These are phyloP conservation scores for Musa troglodytarum DNA, from an alignment of 176 grass and related monocot species.

Conservation along the genomic window DNA sequence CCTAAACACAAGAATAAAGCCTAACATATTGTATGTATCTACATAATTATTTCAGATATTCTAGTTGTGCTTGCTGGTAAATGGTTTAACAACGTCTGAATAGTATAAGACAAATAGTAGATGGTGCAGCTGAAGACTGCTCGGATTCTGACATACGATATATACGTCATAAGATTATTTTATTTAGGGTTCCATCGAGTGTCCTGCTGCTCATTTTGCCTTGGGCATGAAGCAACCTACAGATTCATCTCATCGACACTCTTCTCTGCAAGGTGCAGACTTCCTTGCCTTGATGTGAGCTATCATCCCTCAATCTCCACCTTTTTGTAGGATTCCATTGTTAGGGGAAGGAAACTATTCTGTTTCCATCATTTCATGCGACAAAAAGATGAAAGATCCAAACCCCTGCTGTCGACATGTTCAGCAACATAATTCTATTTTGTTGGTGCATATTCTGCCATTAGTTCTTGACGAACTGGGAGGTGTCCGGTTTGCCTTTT, in stretches of 20 bases:
- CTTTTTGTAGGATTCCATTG: too few relatives aligned
- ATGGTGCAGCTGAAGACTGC: background rate
- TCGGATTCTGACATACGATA: background rate
- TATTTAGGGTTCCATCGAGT: background rate
- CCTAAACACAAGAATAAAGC: too few relatives aligned
- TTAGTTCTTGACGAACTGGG: background rate
- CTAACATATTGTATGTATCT: too few relatives aligned
- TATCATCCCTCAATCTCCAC: background rate
- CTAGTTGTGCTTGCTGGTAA: too few relatives aligned
- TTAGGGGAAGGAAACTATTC: constrained; percentile 1
- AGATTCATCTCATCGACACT: background rate
- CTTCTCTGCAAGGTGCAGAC: background rate
- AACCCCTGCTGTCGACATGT: background rate
- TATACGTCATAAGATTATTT: background rate
- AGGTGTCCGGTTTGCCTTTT: background rate
- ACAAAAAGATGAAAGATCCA: background rate
- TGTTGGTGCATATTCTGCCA: background rate
- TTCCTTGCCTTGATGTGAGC: background rate
- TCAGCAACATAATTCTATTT: background rate
- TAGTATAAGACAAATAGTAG: too few relatives aligned
- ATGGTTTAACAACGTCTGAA: too few relatives aligned
- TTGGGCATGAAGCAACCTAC: background rate
- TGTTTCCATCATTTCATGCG: constrained; percentile 15
- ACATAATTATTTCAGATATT: too few relatives aligned
- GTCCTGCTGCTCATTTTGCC: background rate